phyloP scores from a whole-genome alignment of 352 stramenopile species.

The Globisporangium lucens region DNA sequence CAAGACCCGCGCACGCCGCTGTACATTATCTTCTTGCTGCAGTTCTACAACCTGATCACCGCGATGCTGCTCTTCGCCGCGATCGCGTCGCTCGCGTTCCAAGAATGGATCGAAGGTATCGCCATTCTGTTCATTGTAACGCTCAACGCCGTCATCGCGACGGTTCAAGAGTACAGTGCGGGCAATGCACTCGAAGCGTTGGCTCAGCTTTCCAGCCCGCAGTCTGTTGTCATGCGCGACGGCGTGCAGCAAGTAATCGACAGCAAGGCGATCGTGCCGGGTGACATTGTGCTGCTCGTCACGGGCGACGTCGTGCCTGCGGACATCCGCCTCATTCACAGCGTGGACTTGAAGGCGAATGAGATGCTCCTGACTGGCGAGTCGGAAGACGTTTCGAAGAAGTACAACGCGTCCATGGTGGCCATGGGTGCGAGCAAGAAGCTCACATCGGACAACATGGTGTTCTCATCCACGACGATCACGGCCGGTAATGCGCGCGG shows the following conservation, averaged over 20 bases:
- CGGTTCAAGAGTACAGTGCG: slow-evolving; percentile 59
- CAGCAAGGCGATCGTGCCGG: slow-evolving; percentile 66
- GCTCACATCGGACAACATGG: slow-evolving; percentile 83
- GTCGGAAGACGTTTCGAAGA: slow-evolving; percentile 77
- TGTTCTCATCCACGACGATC: slow-evolving; percentile 91
- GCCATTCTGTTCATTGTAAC: slow-evolving; percentile 65
- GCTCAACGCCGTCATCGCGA: slow-evolving; percentile 61
- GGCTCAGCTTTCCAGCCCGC: slow-evolving; percentile 57
- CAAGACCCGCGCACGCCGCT: slow-evolving; percentile 56
- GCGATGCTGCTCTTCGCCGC: slow-evolving; percentile 57
- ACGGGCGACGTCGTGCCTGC: slow-evolving; percentile 92
- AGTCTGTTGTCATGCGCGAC: slow-evolving; percentile 65
- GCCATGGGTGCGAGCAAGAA: slow-evolving; percentile 31
- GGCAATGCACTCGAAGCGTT: slow-evolving; percentile 62
- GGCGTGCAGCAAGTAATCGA: slow-evolving; percentile 58
- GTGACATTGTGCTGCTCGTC: slow-evolving; percentile 86
- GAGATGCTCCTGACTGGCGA: slow-evolving; percentile 95
- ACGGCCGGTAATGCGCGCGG: slow-evolving; percentile 73
- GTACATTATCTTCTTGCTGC: slow-evolving; percentile 62
- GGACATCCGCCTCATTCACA: slow-evolving; percentile 89
- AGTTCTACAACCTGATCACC: slow-evolving; percentile 85
- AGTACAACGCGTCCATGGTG: slow-evolving; percentile 39
- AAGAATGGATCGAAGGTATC: slow-evolving; percentile 68
- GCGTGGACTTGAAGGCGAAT: slow-evolving; percentile 86
- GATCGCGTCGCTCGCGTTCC: slow-evolving; percentile 47